Conservation (phyloP, 768 basidiomycete species). For the Lyophyllum shimeji region DNA sequence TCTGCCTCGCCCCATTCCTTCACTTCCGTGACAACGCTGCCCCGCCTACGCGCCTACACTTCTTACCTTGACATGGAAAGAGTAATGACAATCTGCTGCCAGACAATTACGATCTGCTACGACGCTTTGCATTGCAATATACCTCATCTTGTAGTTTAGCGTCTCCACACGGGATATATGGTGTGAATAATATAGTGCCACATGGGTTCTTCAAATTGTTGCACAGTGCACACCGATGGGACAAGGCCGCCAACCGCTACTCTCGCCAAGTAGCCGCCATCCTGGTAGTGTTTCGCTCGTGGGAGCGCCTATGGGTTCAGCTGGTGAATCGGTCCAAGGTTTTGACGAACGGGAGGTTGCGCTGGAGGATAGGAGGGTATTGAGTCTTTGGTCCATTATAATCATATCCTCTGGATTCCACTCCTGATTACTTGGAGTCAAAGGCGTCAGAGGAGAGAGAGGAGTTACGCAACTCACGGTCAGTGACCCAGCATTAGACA, state of each 20-base stretch:
- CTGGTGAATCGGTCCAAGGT: neutral
- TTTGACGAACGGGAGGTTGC: slow-evolving; percentile 5
- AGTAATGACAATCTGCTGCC: neutral
- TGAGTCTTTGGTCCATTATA: slow-evolving; percentile 57
- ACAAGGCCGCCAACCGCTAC: slow-evolving; percentile 56
- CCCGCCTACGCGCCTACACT: neutral
- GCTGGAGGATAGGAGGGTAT: slow-evolving; percentile 28
- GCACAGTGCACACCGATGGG: slow-evolving; percentile 61
- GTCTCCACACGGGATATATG: neutral
- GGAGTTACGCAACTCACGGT: slow-evolving; percentile 19
- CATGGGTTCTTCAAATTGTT: neutral
- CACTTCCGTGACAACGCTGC: neutral
- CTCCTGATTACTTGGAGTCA: slow-evolving; percentile 26
- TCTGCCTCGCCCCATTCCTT: neutral
- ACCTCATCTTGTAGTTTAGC: neutral
- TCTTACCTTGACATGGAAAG: neutral
- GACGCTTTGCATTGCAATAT: neutral
- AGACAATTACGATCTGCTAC: neutral
- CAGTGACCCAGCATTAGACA: slow-evolving; percentile 13
- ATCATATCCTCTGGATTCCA: slow-evolving; percentile 53
- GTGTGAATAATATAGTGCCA: neutral
- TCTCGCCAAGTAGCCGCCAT: slow-evolving; percentile 51
- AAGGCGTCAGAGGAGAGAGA: neutral
- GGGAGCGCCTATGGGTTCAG: neutral
- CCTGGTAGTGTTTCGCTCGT: slow-evolving; percentile 34